Evolutionary conservation across 140 eudicot species (phyloP), one percentile per base, ranked within the genome.

Genomic region (Senecio squalidus): DNA sequence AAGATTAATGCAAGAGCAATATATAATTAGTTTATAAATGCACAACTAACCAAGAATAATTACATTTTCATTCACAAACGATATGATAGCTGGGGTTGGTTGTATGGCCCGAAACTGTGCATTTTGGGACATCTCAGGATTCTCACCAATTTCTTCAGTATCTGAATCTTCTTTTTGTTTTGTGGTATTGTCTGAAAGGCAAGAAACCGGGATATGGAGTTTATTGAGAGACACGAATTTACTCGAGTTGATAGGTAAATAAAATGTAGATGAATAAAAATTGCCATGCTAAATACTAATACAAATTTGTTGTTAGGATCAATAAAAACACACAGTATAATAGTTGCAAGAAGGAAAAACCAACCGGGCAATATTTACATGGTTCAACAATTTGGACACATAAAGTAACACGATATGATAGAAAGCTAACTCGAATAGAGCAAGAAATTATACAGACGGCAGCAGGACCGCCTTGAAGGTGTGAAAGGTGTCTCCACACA

Each of bases 71-170:
- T 83, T 84, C 62, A 91, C 98, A 73, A 83, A 91, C 10, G 95
- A 68, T 63, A 81, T 81, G 66, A 91, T 74, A 36, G 91, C 78
- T n/a, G 85, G 75, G 69, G 79, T 81, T 48, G 94, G 95, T 39
- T 72, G 76, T 67, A 91, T 91, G 63, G 98, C 98, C 64, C 98
- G 89, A 72, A 91, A 91, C 72, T 86, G 85, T 14, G 98, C 98
- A 46, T 91, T 91, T 72, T 63, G 70, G 47, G 98, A 91, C 69
- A 90, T 57, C 73, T 86, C 85, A 39, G 34, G 68, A 21, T 62
- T 66, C 64, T 70, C 69, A 9, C 67, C 77, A 7, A 69, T 64
- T 51, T 74, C 78, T 16, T 71, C 78, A 5, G 69, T 68, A 41
- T 75, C 80, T 2, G 13, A n/a, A 62, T 78, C 79, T 55, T 78